Conservation (phyloP, 495 filamentous ascomycete species). For the Filosporella fistucella region DNA sequence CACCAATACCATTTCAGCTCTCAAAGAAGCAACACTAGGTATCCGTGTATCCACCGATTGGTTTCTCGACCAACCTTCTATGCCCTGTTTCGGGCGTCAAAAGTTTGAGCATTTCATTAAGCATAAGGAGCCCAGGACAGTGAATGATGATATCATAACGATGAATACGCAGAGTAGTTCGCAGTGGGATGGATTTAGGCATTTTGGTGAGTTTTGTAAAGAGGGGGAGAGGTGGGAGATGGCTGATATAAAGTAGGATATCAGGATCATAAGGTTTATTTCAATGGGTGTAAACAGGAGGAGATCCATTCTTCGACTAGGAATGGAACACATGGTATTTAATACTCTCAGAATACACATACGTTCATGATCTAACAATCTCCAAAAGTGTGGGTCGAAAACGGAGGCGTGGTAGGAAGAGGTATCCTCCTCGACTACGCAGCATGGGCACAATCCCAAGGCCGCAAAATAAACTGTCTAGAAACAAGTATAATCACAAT, state of each 20-base stretch:
- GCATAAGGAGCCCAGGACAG: constrained; percentile 34
- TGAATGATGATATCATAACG: constrained; percentile 47
- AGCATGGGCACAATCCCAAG: constrained; percentile 25
- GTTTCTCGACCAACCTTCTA: constrained; percentile 17
- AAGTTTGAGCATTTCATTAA: constrained; percentile 29
- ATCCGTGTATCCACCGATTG: constrained; percentile 35
- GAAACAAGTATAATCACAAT: constrained; percentile 34
- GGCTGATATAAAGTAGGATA: constrained; percentile 8
- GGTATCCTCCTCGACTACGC: constrained; percentile 50
- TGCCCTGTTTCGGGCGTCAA: constrained; percentile 29
- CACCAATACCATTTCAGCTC: constrained; percentile 30
- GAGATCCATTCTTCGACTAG: constrained; percentile 18
- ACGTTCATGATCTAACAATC: neutral
- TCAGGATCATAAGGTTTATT: constrained; percentile 35
- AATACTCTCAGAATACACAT: neutral
- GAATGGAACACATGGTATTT: constrained; percentile 28
- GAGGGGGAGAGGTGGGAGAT: neutral
- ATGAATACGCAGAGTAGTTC: constrained; percentile 48
- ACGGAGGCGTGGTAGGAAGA: constrained; percentile 42
- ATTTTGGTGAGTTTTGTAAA: constrained; percentile 41
- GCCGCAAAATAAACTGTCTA: constrained; percentile 34
- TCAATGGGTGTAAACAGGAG: constrained; percentile 45
- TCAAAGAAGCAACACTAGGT: constrained; percentile 41
- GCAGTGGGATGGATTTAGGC: constrained; percentile 55
- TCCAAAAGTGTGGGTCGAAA: constrained; percentile 20